phyloP scores from a whole-genome alignment of 2,329 filamentous ascomycete genomes.

The Coniochaeta sp. region DNA sequence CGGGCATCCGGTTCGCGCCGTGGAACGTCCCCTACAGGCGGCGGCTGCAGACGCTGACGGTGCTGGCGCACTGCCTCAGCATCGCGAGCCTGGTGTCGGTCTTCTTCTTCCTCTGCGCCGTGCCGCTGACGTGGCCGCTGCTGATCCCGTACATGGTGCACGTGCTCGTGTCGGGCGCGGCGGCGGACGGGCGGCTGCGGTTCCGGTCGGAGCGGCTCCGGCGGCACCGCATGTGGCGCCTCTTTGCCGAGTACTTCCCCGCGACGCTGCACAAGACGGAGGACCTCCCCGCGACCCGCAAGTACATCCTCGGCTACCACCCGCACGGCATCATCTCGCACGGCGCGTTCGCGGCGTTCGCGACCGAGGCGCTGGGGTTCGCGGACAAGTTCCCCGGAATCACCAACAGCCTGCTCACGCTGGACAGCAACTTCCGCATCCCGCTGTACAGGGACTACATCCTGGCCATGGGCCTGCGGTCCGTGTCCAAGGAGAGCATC shows the following conservation, averaged over 20 bases:
- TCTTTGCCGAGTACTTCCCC: conserved; percentile 91
- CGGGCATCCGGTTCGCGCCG: conserved; percentile 76
- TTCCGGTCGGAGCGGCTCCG: conserved; percentile 71
- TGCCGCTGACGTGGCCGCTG: conserved; percentile 85
- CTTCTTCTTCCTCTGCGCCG: conserved; percentile 88
- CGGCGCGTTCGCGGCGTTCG: conserved; percentile 89
- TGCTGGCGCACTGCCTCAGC: conserved; percentile 65
- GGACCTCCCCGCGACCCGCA: conserved; percentile 69
- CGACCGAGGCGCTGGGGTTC: conserved; percentile 84
- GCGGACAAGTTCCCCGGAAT: conserved; percentile 85
- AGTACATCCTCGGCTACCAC: conserved; percentile 97
- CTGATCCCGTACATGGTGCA: conserved; percentile 73
- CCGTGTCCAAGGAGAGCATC: conserved; percentile 86
- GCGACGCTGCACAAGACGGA: conserved; percentile 80
- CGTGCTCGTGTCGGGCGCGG: conserved; percentile 70
- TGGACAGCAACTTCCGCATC: conserved; percentile 93
- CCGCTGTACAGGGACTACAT: conserved; percentile 93
- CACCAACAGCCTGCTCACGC: conserved; percentile 84
- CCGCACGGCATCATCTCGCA: conserved; percentile 97
- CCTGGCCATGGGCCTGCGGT: conserved; percentile 78
- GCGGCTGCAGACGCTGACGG: conserved; percentile 70
- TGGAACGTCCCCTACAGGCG: conserved; percentile 64
- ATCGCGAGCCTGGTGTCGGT: conserved; percentile 64
- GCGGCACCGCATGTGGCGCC: conserved; percentile 68
- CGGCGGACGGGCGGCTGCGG: conserved; percentile 66